Conservation (phyloP, 2,329 filamentous ascomycete genomes). For the Zasmidium citrigriseum region DNA sequence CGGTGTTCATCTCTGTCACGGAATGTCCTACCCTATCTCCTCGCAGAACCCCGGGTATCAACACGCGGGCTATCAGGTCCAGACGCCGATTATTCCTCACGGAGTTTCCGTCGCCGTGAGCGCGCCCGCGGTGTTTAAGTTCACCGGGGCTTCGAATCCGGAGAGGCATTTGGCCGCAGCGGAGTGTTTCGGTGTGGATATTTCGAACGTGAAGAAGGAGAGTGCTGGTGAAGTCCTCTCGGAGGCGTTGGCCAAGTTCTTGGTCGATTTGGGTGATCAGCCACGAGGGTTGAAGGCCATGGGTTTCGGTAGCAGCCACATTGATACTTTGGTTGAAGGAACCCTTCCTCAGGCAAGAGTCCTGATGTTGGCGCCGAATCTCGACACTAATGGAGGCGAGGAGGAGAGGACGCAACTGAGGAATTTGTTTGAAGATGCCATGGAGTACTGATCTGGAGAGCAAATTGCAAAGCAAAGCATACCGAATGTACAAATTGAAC, state of each 20-base stretch:
- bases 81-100: conserved; percentile 83
- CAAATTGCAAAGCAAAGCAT: no score
- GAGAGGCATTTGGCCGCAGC: conserved; percentile 88
- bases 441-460: conserved; percentile 45
- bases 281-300: conserved; percentile 80
- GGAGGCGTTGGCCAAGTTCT: conserved; percentile 79
- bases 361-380: conserved; percentile 82
- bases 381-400: conserved; percentile 54
- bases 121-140: conserved; percentile 89
- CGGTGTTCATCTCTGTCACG: conserved; percentile 84
- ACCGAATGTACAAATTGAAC: no score
- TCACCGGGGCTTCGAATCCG: conserved; percentile 88
- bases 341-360: conserved; percentile 91
- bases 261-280: conserved; percentile 84
- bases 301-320: conserved; percentile 73
- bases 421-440: conserved; percentile 49
- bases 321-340: conserved; percentile 86
- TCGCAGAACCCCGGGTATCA: conserved; percentile 91
- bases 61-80: conserved; percentile 81
- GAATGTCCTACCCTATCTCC: conserved; percentile 97
- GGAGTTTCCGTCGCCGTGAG: conserved; percentile 94
- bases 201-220: conserved; percentile 82
- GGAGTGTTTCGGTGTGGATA: conserved; percentile 87
- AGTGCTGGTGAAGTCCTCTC: conserved; percentile 85
- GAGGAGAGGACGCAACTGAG: conserved; percentile 52